Evolutionary conservation across 768 basidiomycete genomes (phyloP), one percentile per base, ranked within the genome.

Genomic region (Rhizopogon sp.): DNA sequence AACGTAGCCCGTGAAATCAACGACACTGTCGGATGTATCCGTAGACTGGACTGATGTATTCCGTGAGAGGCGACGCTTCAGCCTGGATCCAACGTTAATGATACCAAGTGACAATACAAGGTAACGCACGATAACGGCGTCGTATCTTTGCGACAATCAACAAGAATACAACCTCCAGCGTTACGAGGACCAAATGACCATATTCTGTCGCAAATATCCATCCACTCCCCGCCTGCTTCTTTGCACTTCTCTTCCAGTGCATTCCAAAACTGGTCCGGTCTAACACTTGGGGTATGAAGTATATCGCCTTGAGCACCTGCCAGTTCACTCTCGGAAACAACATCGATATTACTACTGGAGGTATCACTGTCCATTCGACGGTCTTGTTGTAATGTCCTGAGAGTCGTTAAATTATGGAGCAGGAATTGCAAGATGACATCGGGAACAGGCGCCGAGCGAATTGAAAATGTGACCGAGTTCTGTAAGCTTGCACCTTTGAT

Each of bases 121-220:
- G 56, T 28, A 43, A 77, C 87, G 64, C 60, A 87, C 87, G 88
- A 88, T 59, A 76, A 73, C 47, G 74, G 67, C 41, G 67, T 49
- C 20, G 60, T 68, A 39, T 74, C 72, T 51, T 78, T 75, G 54
- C 88, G 78, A 9, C 75, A 72, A 68, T 99, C 96, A 16, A 98
- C 74, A 10, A 99, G 72, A 10, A 99, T 65, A 67, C 95, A 97
- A 9, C 88, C 85, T 0, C 96, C 96, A 17, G 88, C 83, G 52
- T 83, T 74, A 60, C 89, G 88, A 0, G 96, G 96, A 0, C 97
- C 97, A 70, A 98, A 94, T 17, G 90, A 84, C 93, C 93, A 95
- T 3, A 95, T 80, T 52, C 73, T 78, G 50, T 93, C 87, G 0
- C 73, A 75, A 10, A 92, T 65, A 41, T 81, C 82, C 5, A 66